Conservation (phyloP, 331 rosid species). For the Quercus phellos region DNA sequence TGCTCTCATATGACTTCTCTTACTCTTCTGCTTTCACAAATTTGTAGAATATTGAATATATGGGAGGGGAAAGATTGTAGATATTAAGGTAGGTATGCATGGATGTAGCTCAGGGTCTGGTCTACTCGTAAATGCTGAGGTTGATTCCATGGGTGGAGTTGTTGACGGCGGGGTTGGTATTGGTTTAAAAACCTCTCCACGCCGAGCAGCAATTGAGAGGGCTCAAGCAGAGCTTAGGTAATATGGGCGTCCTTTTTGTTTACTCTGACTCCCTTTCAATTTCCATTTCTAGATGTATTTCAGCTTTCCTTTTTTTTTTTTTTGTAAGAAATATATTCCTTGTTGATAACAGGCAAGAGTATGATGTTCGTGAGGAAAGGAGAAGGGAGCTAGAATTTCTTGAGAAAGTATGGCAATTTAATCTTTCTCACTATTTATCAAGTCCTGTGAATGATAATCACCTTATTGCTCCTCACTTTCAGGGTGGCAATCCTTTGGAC, state of each 20-base stretch:
- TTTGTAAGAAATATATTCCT: constrained; percentile 17
- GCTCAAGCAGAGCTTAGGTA: constrained; percentile 96
- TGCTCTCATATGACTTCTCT: not conserved
- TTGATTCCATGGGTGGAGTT: constrained; percentile 99
- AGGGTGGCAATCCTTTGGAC: constrained; percentile 99
- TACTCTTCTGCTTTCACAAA: constrained; percentile 10
- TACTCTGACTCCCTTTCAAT: not conserved
- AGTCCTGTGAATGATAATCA: constrained; percentile 16
- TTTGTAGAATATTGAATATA: constrained; percentile 33
- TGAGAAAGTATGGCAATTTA: constrained; percentile 68
- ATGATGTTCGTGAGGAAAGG: constrained; percentile 88
- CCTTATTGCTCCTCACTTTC: constrained; percentile 27
- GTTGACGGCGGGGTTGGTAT: constrained; percentile 91
- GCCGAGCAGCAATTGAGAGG: constrained; percentile 83
- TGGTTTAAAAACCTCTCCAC: constrained; percentile 93
- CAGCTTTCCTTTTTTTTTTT: not conserved
- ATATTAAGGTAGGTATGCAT: constrained; percentile 73
- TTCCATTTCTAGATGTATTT: constrained; percentile 9
- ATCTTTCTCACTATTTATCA: constrained; percentile 12
- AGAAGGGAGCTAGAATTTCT: constrained; percentile 95
- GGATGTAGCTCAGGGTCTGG: constrained; percentile 78
- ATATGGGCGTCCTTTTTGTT: constrained; percentile 13
- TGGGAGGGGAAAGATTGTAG: constrained; percentile 46
- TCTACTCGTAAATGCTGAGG: constrained; percentile 98
- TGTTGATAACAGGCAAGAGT: constrained; percentile 81